Base-by-base conservation (phyloP, 2,329 filamentous ascomycete genomes). In the Biscogniauxia marginata region DNA sequence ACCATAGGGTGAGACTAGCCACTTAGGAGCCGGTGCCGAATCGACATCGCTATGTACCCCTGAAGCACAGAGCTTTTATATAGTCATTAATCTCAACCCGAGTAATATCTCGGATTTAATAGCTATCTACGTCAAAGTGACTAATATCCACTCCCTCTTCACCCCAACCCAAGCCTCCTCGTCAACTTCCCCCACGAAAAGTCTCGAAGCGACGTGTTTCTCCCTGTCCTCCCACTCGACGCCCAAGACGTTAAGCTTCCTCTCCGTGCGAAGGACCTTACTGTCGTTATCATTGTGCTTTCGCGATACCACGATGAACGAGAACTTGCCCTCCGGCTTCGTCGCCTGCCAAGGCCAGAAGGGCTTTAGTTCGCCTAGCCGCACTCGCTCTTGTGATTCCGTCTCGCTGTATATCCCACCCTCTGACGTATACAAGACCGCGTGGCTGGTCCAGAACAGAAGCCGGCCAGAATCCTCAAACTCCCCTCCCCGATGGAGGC, bases 381-480 rank as follows among this genome's bases (percentile, higher is more conserved):
- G 39, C 13, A 45, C 52, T 7, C 49, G 30, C 11, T 11, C 30
- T 11, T 34, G 8, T 3, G 30, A 8, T 8, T 34, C 30, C 8
- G 34, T 20, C 2, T 25, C 52, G 11, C 48, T 55, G 23, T 57
- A 59, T 8, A 64, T 54, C 45, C 61, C 61, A 11, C 34, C 50
- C 3, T 58, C 60, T 8, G 48, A 30, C 0, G 50, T 44, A 2
- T 54, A 46, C 11, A 64, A 46, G 2, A 58, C 45, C 2, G 60
- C 56, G 20, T 61, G 53, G 21, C 62, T 62, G 13, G 58, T 61
- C 62, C 62, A 64, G 47, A 64, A 64, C 9, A 62, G 25, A 13
- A 64, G 49, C 24, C 55, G 50, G 1, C 62, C 60, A 8, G 60
- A 64, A 22, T 64, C 60, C 19, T 13, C 49, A 30, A 62, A 62